These are phyloP conservation scores for Puccinia novopanici DNA, from an alignment of 1,284 basidiomycete species.

Conservation along the genomic window DNA sequence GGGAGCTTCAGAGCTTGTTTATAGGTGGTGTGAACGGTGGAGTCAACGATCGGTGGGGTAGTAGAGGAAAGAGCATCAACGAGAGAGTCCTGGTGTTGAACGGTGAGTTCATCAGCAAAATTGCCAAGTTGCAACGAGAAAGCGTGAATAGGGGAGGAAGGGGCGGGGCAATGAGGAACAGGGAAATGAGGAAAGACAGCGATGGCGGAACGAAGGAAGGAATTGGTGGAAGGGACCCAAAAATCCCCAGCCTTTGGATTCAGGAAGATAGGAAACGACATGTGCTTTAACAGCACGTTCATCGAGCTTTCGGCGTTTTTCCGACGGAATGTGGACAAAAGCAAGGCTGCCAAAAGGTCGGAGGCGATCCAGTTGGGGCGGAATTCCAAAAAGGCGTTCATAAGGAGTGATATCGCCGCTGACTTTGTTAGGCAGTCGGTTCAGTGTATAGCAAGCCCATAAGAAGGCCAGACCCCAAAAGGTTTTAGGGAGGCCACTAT, in stretches of 20 bases:
- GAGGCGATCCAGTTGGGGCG: neutral
- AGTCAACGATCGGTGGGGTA: neutral
- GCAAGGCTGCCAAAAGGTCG: neutral
- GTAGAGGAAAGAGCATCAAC: too few relatives aligned
- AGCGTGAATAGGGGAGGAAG: too few relatives aligned
- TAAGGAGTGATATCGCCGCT: neutral
- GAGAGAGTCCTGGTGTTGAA: too few relatives aligned
- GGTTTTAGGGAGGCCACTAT: too few relatives aligned
- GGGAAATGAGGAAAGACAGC: too few relatives aligned
- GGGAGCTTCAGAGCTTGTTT: neutral
- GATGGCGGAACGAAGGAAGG: too few relatives aligned
- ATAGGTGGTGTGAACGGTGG: neutral
- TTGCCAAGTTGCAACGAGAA: too few relatives aligned
- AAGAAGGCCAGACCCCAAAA: neutral
- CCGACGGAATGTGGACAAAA: neutral
- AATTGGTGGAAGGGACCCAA: too few relatives aligned
- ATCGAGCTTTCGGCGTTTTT: neutral
- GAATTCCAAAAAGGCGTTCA: neutral
- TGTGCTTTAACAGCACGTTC: neutral
- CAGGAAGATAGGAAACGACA: neutral
- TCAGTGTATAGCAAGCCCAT: constrained; percentile 7
- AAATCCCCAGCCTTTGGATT: neutral
- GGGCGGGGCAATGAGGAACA: too few relatives aligned
- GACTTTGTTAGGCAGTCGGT: neutral
- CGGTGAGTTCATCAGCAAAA: too few relatives aligned